A percentile compares a stretch with the other conserved stretches of the same genome.
Conservation (phyloP, 139 green algal genomes). For the Mesostigma viride region DNA sequence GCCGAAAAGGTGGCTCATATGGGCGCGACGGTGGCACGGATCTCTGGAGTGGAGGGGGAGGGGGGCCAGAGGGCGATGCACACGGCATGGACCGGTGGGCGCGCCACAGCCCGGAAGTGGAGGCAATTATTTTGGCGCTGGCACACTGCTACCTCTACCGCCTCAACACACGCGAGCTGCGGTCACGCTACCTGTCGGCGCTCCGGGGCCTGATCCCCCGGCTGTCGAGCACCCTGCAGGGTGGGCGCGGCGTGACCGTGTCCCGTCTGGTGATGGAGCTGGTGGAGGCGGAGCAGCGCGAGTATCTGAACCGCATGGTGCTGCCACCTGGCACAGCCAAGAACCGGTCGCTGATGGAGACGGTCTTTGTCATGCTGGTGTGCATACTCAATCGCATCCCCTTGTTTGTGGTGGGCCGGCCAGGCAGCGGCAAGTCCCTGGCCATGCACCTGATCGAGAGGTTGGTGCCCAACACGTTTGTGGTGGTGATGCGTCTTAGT, state of each 20-base stretch:
- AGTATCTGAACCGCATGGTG: slow-evolving; percentile 28
- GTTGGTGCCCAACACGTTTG: too few species aligned
- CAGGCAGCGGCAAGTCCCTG: slow-evolving; percentile 31
- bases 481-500: slow-evolving; percentile 22
- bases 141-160: slow-evolving; percentile 21
- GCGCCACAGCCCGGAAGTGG: slow-evolving; percentile 5
- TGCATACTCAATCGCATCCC: slow-evolving; percentile 33
- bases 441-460: slow-evolving; percentile 29
- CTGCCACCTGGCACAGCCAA: slow-evolving; percentile 16
- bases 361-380: slow-evolving; percentile 32
- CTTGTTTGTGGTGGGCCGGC: slow-evolving; percentile 32
- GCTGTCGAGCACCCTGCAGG: too few species aligned
- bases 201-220: too few species aligned
- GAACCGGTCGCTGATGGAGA: slow-evolving; percentile 26
- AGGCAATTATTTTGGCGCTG: slow-evolving; percentile 16
- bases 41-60: too few species aligned
- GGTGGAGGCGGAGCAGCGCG: too few species aligned
- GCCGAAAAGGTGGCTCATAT: too few species aligned
- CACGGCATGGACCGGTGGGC: too few species aligned
- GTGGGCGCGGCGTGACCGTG: too few species aligned
- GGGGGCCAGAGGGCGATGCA: too few species aligned
- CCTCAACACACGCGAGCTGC: not conserved
- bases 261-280: too few species aligned
- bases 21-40: too few species aligned
- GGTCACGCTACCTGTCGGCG: not conserved